Conservation (phyloP, 2,329 filamentous ascomycete species). For the Aspergillus awamori region DNA sequence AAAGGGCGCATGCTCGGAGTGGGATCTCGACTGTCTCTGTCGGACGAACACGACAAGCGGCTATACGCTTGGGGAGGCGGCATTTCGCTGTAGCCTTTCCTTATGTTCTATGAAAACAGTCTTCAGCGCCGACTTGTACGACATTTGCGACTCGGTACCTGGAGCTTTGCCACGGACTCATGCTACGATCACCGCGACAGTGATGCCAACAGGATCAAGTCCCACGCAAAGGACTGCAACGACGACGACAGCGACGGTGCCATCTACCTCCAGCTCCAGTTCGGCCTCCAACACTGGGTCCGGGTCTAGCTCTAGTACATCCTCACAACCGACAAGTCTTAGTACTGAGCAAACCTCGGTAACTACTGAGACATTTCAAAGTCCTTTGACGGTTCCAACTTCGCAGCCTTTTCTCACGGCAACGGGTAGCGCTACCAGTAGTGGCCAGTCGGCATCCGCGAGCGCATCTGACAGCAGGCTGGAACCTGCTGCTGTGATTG, state of each 20-base stretch:
- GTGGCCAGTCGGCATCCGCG: constrained; percentile 8
- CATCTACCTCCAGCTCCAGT: constrained; percentile 1
- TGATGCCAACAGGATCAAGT: constrained; percentile 21
- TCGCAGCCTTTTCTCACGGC: background rate
- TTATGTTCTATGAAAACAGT: constrained; percentile 56
- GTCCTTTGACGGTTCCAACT: constrained; percentile 21
- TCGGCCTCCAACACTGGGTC: background rate
- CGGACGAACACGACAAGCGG: constrained; percentile 60
- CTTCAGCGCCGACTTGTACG: constrained; percentile 49
- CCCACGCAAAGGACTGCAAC: constrained; percentile 1
- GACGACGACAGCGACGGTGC: background rate
- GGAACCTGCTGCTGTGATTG: constrained; percentile 37
- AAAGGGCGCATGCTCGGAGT: constrained; percentile 51
- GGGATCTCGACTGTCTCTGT: constrained; percentile 67
- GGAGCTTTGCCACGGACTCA: constrained; percentile 40
- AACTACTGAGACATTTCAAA: constrained; percentile 20
- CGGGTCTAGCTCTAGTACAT: background rate
- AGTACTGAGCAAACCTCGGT: constrained; percentile 9
- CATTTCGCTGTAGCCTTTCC: constrained; percentile 66
- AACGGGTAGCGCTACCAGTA: constrained; percentile 15
- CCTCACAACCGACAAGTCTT: background rate
- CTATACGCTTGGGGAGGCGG: constrained; percentile 72
- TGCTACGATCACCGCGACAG: constrained; percentile 41
- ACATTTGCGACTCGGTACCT: constrained; percentile 58
- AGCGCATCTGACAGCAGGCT: constrained; percentile 22